Evolutionary conservation across 108 stramenopile species (phyloP), one percentile per base, ranked within the genome.

Genomic region (Pelagomonas calceolata): DNA sequence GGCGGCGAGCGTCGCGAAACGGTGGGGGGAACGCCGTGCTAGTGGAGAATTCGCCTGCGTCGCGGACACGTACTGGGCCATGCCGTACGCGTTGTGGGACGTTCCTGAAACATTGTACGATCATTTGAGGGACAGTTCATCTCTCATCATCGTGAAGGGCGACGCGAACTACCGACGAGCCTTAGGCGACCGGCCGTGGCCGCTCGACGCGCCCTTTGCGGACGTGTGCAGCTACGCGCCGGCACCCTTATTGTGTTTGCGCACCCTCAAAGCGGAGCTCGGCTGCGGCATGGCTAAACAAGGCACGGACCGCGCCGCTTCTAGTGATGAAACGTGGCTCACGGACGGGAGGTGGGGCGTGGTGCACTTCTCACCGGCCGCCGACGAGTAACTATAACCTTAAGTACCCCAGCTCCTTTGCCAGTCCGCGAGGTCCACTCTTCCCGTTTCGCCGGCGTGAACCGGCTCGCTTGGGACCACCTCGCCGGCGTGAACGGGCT

Each of bases 101-200:
- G 94, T 94, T 90, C 84, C 89, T 0, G 81, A 82, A 36, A 81
- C 83, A 32, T 74, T 94, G 33, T 75, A 85, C 46, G 76, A 80
- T 16, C 80, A 91, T 36, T 45, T 92, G 69, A 66, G 76, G 46
- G 75, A 79, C 0, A 77, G 82, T 44, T 90, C 88, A 63, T 89
- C 92, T 76, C 72, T 95, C 67, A 92, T 91, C 34, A 91, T 97
- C 80, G 91, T 94, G 35, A 95, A 97, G 79, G 96, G 96, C 30
- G 96, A 97, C 78, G 96, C 96, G 64, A 97, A 97, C 69, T 97
- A 97, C 75, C 81, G 96, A 12, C 84, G 96, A 33, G 70, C 95
- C 43, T 73, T 97, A 37, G 96, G 94, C 0, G 96, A 97, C 79
- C 74, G 91, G 18, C 68, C 70, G 37, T 97, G 94, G 94, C 51